These are phyloP conservation scores for Phytophthora ohioensis DNA, from an alignment of 352 stramenopile species.

Conservation along the genomic window DNA sequence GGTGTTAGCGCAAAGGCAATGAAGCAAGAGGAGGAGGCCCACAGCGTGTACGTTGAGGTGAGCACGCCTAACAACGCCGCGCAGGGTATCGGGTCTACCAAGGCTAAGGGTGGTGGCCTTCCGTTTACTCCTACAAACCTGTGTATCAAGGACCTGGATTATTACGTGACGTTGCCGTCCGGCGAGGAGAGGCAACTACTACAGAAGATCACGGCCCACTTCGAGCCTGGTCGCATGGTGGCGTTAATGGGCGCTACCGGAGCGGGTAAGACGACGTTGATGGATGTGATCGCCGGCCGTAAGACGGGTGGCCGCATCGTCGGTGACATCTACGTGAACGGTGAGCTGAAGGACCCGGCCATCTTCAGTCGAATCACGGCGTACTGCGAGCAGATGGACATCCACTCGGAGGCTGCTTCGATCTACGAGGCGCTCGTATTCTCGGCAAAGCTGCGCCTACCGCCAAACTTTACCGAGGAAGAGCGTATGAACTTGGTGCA, in stretches of 20 bases:
- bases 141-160: constrained; percentile 56
- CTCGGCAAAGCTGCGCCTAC: constrained; percentile 82
- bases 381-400: constrained; percentile 52
- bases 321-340: constrained; percentile 90
- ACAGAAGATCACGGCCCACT: constrained; percentile 48
- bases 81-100: background rate
- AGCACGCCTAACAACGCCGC: constrained; percentile 15
- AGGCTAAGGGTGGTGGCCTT: constrained; percentile 25
- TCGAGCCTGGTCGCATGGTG: constrained; percentile 32
- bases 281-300: constrained; percentile 63
- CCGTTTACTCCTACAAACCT: constrained; percentile 49
- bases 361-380: constrained; percentile 86
- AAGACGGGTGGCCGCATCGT: constrained; percentile 69
- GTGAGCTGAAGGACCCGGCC: constrained; percentile 75
- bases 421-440: constrained; percentile 90
- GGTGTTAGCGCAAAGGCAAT: constrained; percentile 35
- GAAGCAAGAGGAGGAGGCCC: constrained; percentile 16
- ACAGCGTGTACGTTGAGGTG: constrained; percentile 48
- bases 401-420: constrained; percentile 54
- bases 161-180: constrained; percentile 60
- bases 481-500: constrained; percentile 57
- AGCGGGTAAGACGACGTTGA: constrained; percentile 66
- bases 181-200: constrained; percentile 56
- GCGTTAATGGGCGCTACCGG: constrained; percentile 65
- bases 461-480: constrained; percentile 43